Base-by-base conservation (phyloP, 768 basidiomycete species). In the Boletus barrowsii region DNA sequence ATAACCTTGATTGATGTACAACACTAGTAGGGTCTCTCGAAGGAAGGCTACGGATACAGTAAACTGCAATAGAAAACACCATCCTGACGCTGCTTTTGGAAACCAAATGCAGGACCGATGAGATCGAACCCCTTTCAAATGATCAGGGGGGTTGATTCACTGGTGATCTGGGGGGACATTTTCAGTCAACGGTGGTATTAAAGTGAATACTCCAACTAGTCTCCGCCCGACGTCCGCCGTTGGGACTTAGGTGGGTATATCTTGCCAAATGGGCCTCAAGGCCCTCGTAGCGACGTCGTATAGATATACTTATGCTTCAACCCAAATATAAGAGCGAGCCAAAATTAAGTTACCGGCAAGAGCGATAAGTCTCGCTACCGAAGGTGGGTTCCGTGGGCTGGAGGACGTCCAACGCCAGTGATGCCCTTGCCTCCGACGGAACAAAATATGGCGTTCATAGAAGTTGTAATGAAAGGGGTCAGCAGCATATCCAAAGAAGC, bases 1-100 rank as follows among this genome's bases (percentile, higher is more conserved):
- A 52, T 50, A 62, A 43, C 57, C 55, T 49, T 47, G 45, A 41
- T 40, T 49, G 50, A 49, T 42, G 3, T 32, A 39, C 36, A 15
- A 40, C 15, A 39, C 42, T 3, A 39, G 39, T 4, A 24, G 22
- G 18, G 13, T 49, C 53, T 52, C 15, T n/a, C n/a, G 29, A 42
- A 29, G 24, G 17, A 8, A 13, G 20, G 18, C 17, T 11, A 30
- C 32, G 2, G 22, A 15, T 24, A 39, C 32, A 20, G 46, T 7
- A 39, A 14, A 47, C 40, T n/a, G 18, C 29, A 17, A 26, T 24
- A 7, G 45, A 53, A 54, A 52, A 46, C 13, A 15, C 7, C 11
- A 20, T 45, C 33, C 36, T 35, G 30, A 29, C 3, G 37, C 49
- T 51, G 2, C 17, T 43, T 50, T 54, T 29, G 42, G 57, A 47